phyloP scores from a whole-genome alignment of 2,329 filamentous ascomycete species.

The Aspergillus puulaauensis region DNA sequence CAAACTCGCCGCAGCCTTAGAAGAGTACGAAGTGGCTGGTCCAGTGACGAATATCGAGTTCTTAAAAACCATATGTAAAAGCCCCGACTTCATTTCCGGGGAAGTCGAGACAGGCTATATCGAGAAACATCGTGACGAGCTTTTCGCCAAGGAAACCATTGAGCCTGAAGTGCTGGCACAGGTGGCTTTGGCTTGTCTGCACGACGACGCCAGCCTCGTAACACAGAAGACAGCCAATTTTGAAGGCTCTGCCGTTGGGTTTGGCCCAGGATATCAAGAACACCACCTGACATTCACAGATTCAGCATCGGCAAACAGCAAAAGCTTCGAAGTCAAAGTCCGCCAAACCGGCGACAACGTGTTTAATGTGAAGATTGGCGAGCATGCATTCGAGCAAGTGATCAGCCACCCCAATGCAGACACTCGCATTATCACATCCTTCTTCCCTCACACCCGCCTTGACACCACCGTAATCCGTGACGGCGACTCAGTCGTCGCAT shows the following conservation, averaged over 20 bases:
- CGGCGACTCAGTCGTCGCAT: slow-evolving; percentile 63
- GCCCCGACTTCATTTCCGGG: slow-evolving; percentile 77
- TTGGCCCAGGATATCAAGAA: slow-evolving; percentile 63
- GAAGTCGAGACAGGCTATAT: slow-evolving; percentile 97
- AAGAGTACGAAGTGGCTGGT: slow-evolving; percentile 88
- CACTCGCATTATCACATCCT: slow-evolving; percentile 63
- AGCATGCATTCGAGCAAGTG: slow-evolving; percentile 41
- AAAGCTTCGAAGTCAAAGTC: slow-evolving; percentile 49
- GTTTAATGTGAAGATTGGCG: slow-evolving; percentile 52
- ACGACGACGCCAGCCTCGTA: slow-evolving; percentile 43
- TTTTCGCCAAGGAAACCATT: slow-evolving; percentile 66
- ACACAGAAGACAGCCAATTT: slow-evolving; percentile 25
- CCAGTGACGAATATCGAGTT: slow-evolving; percentile 97
- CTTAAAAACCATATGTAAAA: slow-evolving; percentile 80
- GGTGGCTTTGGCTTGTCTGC: slow-evolving; percentile 74
- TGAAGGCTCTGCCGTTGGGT: slow-evolving; percentile 49
- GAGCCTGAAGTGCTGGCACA: slow-evolving; percentile 78
- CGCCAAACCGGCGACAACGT: slow-evolving; percentile 49
- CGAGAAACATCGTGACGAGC: slow-evolving; percentile 75
- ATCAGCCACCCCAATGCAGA: slow-evolving; percentile 48
- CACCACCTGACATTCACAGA: slow-evolving; percentile 60
- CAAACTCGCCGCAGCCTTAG: slow-evolving; percentile 75
- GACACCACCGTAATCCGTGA: slow-evolving; percentile 70
- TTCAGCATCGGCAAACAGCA: slow-evolving; percentile 43
- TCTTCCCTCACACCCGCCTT: slow-evolving; percentile 78